These are phyloP conservation scores for Dysphania ambrosioides DNA, from an alignment of 148 eudicot species.

Conservation along the genomic window DNA sequence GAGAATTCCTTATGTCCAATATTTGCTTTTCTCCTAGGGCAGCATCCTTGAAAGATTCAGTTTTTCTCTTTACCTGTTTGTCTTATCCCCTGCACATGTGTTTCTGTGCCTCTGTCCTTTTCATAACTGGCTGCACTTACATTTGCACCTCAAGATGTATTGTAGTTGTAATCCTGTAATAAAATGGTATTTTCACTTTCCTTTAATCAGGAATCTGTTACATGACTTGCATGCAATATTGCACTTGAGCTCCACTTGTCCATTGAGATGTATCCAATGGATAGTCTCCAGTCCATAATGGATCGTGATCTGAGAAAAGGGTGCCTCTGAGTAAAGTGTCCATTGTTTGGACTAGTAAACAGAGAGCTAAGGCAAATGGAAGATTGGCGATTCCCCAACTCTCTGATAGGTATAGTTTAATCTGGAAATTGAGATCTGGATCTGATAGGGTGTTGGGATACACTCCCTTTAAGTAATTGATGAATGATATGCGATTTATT, in stretches of 20 bases:
- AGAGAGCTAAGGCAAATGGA: background rate
- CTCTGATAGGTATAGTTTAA: background rate
- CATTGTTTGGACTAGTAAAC: constrained; percentile 3
- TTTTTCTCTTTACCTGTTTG: background rate
- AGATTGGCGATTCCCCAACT: background rate
- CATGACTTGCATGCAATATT: background rate
- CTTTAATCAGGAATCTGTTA: background rate
- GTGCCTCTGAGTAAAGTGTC: background rate
- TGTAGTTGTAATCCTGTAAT: background rate
- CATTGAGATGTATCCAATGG: background rate
- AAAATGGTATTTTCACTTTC: background rate
- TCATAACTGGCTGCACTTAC: background rate
- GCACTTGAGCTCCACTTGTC: background rate
- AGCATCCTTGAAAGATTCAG: background rate
- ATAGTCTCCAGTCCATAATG: background rate
- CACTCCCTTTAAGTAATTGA: too few species aligned
- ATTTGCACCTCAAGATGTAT: background rate
- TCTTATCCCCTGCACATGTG: background rate
- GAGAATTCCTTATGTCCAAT: background rate
- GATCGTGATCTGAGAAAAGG: too few species aligned
- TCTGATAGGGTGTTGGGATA: background rate
- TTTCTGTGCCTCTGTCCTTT: background rate
- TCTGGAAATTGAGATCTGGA: background rate
- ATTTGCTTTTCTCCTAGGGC: background rate
- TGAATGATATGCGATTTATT: too few species aligned